Evolutionary conservation across 1,284 basidiomycete species (phyloP).

Genomic region (Mycosarcoma maydis): DNA sequence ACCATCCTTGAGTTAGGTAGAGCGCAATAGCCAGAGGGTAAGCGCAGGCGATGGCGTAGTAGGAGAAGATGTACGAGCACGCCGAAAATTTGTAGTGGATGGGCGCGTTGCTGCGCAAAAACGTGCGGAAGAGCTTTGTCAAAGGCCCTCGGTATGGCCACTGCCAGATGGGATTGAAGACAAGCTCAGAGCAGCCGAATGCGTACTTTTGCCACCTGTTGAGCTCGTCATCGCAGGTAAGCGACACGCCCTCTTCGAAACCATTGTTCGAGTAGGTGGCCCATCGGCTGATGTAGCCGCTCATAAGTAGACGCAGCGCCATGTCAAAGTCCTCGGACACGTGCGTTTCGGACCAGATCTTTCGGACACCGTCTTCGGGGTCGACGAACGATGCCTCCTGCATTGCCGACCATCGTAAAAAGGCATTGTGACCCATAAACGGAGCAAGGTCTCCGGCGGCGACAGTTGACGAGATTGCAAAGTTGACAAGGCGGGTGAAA

Average conservation of each 20-base stretch:
- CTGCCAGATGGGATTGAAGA: slow-evolving; percentile 69
- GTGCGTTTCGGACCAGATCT: slow-evolving; percentile 80
- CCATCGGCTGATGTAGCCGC: slow-evolving; percentile 80
- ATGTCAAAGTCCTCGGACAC: slow-evolving; percentile 86
- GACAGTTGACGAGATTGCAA: slow-evolving; percentile 69
- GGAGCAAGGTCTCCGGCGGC: slow-evolving; percentile 70
- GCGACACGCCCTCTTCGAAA: slow-evolving; percentile 87
- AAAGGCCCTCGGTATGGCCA: slow-evolving; percentile 81
- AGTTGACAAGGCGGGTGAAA: slow-evolving; percentile 70
- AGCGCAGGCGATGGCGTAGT: slow-evolving; percentile 81
- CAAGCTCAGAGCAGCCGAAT: slow-evolving; percentile 73
- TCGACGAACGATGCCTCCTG: slow-evolving; percentile 79
- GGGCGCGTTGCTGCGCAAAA: slow-evolving; percentile 72
- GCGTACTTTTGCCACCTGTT: slow-evolving; percentile 89
- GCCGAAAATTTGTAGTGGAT: slow-evolving; percentile 80
- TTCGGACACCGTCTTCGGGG: slow-evolving; percentile 72
- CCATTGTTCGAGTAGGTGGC: slow-evolving; percentile 81
- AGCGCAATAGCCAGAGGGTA: slow-evolving; percentile 76
- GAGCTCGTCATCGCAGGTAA: slow-evolving; percentile 78
- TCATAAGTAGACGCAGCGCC: slow-evolving; percentile 70
- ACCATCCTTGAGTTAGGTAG: slow-evolving; percentile 77
- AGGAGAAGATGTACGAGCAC: slow-evolving; percentile 76
- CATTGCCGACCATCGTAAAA: slow-evolving; percentile 82
- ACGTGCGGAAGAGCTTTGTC: slow-evolving; percentile 78
- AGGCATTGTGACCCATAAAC: slow-evolving; percentile 88